Base-by-base conservation (phyloP, 495 filamentous ascomycete genomes). In the Podospora pseudopauciseta region DNA sequence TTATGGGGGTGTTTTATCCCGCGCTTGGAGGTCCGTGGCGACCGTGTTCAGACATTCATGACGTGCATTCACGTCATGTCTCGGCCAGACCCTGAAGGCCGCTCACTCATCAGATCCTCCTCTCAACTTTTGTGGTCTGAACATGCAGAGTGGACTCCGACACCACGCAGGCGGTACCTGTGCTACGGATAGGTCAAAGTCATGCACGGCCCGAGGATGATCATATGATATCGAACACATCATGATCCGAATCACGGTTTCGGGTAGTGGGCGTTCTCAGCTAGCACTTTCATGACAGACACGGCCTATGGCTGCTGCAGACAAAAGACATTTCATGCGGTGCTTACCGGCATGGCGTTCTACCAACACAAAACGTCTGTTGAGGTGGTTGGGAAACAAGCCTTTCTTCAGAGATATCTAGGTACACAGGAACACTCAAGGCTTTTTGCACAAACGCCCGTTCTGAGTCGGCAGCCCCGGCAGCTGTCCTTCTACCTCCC, bases 391-490 rank as follows among this genome's bases (percentile, higher is more conserved):
- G 5, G 30, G 4, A 32, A 32, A 32, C 4, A 32, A 7, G 30
- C 9, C 13, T 49, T 13, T 11, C 9, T 49, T 49, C 39, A 49
- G 39, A 49, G 13, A 49, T 49, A 49, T 6, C 39, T 49, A 39
- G 34, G 11, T 11, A 49, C 15, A 3, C 9, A 49, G 15, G 2
- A 39, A 39, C 11, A 3, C 39, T 49, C 39, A 49, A 16, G 15
- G 55, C n/a, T 58, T 67, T 62, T 69, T 28, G 65, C 80, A 82
- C 23, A 82, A 60, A 67, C 68, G 63, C 61, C 79, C 78, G 55
- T 81, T 80, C 71, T 82, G 80, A 54, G 75, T 76, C 59, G 67
- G 72, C 16, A 70, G 71, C 62, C 59, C 71, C 39, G 49, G 30
- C 49, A 69, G 23, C 71, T 72, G 70, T 15, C 65, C 73, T 63